Conservation (phyloP, 2,329 filamentous ascomycete species). For the Chrysosporium keratinophilum region DNA sequence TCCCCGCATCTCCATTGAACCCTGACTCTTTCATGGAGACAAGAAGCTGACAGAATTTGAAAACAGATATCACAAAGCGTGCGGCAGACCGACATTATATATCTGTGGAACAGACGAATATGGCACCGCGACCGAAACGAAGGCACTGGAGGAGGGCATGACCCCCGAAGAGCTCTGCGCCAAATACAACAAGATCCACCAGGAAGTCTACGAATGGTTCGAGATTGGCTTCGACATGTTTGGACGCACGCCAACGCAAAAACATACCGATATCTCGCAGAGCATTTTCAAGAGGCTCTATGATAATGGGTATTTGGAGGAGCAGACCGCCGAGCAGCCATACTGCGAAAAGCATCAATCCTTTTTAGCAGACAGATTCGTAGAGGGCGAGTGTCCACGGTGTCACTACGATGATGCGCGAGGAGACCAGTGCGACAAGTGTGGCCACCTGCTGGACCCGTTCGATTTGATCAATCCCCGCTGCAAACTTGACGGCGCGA, state of each 20-base stretch:
- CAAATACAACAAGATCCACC: conserved; percentile 85
- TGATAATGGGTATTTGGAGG: conserved; percentile 77
- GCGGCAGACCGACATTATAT: conserved; percentile 18
- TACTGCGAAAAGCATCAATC: conserved; percentile 70
- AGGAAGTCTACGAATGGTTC: conserved; percentile 93
- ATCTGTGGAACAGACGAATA: conserved; percentile 77
- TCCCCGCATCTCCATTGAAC: conserved; percentile 18
- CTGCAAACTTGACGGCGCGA: conserved; percentile 82
- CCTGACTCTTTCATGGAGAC: conserved; percentile 19
- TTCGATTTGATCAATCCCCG: conserved; percentile 70
- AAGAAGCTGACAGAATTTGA: background rate
- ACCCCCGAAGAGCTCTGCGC: conserved; percentile 76
- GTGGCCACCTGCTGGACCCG: conserved; percentile 60
- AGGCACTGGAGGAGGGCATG: conserved; percentile 77
- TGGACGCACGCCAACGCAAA: conserved; percentile 75
- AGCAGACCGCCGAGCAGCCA: conserved; percentile 77
- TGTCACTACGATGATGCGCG: conserved; percentile 57
- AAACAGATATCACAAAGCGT: conserved; percentile 19
- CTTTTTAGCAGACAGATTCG: conserved; percentile 35
- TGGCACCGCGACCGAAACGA: conserved; percentile 90
- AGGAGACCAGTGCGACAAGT: conserved; percentile 66
- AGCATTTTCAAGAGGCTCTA: conserved; percentile 80
- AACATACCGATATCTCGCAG: conserved; percentile 89
- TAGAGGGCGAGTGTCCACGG: conserved; percentile 40
- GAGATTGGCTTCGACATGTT: conserved; percentile 91